Percentiles rank a stretch among this genome's conserved stretches.
phyloP scores from a whole-genome alignment of 345 rosid species.

The Populus pruinosa region DNA sequence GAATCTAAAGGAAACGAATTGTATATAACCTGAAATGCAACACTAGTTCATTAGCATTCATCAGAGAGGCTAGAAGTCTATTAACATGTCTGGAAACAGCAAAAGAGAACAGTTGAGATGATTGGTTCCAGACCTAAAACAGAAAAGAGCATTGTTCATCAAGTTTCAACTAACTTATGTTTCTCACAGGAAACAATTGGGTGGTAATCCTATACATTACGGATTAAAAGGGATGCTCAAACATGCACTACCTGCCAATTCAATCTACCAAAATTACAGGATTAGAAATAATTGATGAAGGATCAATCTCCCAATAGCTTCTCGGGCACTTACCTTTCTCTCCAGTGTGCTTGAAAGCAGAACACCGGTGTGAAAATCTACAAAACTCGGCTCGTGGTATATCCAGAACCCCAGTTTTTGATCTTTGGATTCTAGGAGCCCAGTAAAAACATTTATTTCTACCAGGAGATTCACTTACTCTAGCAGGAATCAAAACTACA shows the following conservation, averaged over 20 bases:
- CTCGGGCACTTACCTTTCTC: slow-evolving; percentile 8
- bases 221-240: slow-evolving; percentile 1
- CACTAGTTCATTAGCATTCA: not conserved
- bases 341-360: slow-evolving; percentile 29
- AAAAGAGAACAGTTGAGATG: not conserved
- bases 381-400: slow-evolving; percentile 27
- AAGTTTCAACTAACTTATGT: slow-evolving; percentile 5
- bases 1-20: not conserved
- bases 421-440: slow-evolving; percentile 32
- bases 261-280: slow-evolving; percentile 21
- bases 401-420: slow-evolving; percentile 22
- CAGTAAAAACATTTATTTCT: slow-evolving; percentile 26
- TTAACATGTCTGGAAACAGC: not conserved
- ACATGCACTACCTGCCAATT: slow-evolving; percentile 2
- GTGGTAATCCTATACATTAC: not conserved
- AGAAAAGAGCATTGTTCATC: not conserved
- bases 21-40: not conserved
- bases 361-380: slow-evolving; percentile 62
- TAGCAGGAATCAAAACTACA: slow-evolving; percentile 23
- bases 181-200: slow-evolving; percentile 5
- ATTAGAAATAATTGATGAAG: slow-evolving; percentile 27
- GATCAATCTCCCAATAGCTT: slow-evolving; percentile 50
- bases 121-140: not conserved
- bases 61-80: not conserved
- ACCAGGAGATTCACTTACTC: not conserved